These are phyloP conservation scores for Erucastrum elatum DNA, from an alignment of 345 rosid species.

Conservation along the genomic window DNA sequence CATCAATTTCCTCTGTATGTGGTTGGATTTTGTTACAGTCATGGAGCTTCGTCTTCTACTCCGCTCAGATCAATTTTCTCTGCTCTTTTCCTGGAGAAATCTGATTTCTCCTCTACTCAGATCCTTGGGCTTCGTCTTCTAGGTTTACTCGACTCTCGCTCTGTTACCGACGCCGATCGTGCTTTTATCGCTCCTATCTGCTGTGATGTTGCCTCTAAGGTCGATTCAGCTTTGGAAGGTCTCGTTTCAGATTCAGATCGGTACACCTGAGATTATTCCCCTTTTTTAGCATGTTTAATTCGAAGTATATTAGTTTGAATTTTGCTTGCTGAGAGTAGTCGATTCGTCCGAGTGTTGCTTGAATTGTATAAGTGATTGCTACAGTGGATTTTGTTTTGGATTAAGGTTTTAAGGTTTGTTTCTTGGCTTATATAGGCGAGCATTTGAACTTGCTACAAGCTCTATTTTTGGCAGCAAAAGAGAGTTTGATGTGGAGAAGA, in stretches of 20 bases:
- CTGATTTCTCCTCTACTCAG: too few species aligned
- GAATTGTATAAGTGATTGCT: background rate
- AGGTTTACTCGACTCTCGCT: too few species aligned
- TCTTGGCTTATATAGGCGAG: conserved; percentile 49
- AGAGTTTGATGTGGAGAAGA: conserved; percentile 56
- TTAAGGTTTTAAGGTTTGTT: too few species aligned
- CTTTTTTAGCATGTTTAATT: background rate
- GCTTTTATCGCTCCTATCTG: too few species aligned
- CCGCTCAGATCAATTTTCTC: too few species aligned
- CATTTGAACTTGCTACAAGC: conserved; percentile 70
- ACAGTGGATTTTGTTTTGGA: too few species aligned
- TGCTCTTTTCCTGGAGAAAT: too few species aligned
- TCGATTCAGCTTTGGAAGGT: conserved; percentile 59
- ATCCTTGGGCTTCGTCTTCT: too few species aligned
- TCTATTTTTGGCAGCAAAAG: conserved; percentile 51
- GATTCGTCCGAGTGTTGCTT: background rate
- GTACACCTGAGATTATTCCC: conserved; percentile 40
- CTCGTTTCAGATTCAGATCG: conserved; percentile 76
- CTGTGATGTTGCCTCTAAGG: conserved; percentile 65
- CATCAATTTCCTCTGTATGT: too few species aligned
- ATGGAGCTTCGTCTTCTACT: too few species aligned
- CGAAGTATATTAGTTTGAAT: background rate
- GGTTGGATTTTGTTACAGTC: too few species aligned
- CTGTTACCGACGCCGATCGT: too few species aligned
- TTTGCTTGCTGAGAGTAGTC: background rate